These are phyloP conservation scores for Fusarium sp. DNA, from an alignment of 2,329 filamentous ascomycete genomes.

Conservation along the genomic window DNA sequence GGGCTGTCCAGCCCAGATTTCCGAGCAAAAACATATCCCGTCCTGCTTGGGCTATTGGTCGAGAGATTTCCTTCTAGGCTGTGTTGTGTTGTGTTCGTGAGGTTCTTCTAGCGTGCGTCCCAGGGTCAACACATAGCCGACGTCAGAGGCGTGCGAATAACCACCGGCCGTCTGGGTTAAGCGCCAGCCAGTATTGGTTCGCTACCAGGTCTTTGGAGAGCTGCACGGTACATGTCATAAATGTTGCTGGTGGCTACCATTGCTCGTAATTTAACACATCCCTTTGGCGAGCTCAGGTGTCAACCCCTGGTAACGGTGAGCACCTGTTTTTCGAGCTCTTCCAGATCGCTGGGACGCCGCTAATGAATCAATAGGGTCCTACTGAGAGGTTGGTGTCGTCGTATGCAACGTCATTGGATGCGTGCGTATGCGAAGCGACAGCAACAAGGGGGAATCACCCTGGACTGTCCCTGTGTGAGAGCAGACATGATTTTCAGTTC, in stretches of 20 bases:
- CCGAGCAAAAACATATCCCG: neutral
- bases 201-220: neutral
- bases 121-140: constrained; percentile 17
- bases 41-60: constrained; percentile 7
- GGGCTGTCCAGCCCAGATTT: neutral
- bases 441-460: constrained; percentile 10
- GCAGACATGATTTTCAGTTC: neutral
- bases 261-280: constrained; percentile 35
- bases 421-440: constrained; percentile 23
- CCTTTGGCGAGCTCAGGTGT: constrained; percentile 23
- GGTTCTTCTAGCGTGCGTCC: constrained; percentile 35
- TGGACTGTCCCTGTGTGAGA: neutral
- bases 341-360: constrained; percentile 51
- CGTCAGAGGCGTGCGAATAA: constrained; percentile 44
- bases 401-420: constrained; percentile 26
- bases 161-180: constrained; percentile 4
- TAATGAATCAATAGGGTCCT: constrained; percentile 38
- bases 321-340: constrained; percentile 39
- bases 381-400: constrained; percentile 37
- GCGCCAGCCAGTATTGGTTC: constrained; percentile 7
- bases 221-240: constrained; percentile 9
- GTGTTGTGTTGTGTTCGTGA: constrained; percentile 15
- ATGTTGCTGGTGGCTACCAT: constrained; percentile 9
- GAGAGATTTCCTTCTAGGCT: constrained; percentile 7
- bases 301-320: constrained; percentile 39